Conservation (phyloP, 331 rosid genomes). For the Acacia pycnantha region DNA sequence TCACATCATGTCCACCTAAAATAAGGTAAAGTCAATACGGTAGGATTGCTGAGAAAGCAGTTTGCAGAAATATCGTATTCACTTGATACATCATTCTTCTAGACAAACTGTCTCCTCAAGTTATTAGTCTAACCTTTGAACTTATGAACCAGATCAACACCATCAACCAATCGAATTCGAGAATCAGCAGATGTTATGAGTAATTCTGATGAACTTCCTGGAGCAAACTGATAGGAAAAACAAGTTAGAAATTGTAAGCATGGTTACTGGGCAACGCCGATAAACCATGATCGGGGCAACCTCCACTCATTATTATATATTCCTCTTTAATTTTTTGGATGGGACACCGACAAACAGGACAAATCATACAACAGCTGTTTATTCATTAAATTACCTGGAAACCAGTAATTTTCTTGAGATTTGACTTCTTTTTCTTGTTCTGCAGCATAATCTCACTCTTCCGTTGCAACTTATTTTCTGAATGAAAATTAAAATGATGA, state of each 20-base stretch:
- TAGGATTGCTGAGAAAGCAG: background rate
- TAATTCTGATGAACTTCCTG: constrained; percentile 93
- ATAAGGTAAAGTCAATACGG: background rate
- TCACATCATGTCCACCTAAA: background rate
- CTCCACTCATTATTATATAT: background rate
- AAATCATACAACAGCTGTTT: constrained; percentile 11
- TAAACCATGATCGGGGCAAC: background rate
- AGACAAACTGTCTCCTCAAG: background rate
- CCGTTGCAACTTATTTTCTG: constrained; percentile 91
- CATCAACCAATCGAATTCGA: constrained; percentile 89
- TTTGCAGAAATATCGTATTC: constrained; percentile 5
- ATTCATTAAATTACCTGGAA: constrained; percentile 72
- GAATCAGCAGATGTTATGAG: constrained; percentile 96
- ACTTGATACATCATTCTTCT: constrained; percentile 4
- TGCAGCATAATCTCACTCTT: constrained; percentile 83
- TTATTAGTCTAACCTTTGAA: constrained; percentile 67
- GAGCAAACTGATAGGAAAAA: constrained; percentile 81
- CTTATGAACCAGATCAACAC: constrained; percentile 82
- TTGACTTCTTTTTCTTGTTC: constrained; percentile 92
- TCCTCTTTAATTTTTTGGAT: background rate
- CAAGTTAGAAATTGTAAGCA: constrained; percentile 14
- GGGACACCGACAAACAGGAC: background rate
- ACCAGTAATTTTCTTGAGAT: constrained; percentile 94
- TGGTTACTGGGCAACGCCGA: constrained; percentile 22
- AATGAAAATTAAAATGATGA: constrained; percentile 23